A percentile compares a stretch with the other conserved stretches of the same genome.
These are phyloP conservation scores for Vitis hybrid DNA, from an alignment of 177 flowering plant genomes.

Conservation along the genomic window DNA sequence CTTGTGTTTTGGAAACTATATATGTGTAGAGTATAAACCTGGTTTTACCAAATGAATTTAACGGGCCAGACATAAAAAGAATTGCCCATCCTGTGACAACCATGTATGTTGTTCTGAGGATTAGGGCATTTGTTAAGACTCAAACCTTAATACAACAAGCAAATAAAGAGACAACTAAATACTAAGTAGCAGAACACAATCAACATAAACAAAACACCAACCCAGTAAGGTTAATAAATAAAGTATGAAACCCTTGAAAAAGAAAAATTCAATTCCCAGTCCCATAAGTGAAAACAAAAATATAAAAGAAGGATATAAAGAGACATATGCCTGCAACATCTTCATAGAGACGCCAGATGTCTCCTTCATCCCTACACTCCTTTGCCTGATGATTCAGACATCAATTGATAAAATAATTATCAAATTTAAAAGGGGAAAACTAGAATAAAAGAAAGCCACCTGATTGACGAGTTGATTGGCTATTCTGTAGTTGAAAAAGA, in stretches of 20 bases:
- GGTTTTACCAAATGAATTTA: too few relatives aligned
- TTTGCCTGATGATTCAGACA: slow-evolving; percentile 24
- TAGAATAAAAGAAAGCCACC: slow-evolving; percentile 11
- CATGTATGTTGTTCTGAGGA: too few relatives aligned
- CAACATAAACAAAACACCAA: too few relatives aligned
- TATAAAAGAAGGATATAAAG: not conserved
- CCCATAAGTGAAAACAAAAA: not conserved
- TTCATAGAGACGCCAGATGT: not conserved
- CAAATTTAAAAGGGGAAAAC: not conserved
- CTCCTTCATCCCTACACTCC: slow-evolving; percentile 20
- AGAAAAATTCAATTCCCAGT: not conserved
- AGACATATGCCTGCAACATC: slow-evolving; percentile 24
- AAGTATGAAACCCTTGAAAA: not conserved
- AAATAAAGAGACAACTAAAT: too few relatives aligned
- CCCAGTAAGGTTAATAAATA: not conserved
- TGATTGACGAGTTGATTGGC: slow-evolving; percentile 32
- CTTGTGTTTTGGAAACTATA: too few relatives aligned
- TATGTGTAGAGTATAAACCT: too few relatives aligned
- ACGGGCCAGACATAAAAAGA: too few relatives aligned
- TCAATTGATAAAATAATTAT: not conserved
- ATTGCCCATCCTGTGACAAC: too few relatives aligned
- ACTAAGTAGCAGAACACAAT: too few relatives aligned
- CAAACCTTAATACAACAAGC: too few relatives aligned
- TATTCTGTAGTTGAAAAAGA: slow-evolving; percentile 28
- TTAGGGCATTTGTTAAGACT: too few relatives aligned